Evolutionary conservation across 1,284 basidiomycete genomes (phyloP), one percentile per base, ranked within the genome.

Genomic region (Sanghuangporus baumii): DNA sequence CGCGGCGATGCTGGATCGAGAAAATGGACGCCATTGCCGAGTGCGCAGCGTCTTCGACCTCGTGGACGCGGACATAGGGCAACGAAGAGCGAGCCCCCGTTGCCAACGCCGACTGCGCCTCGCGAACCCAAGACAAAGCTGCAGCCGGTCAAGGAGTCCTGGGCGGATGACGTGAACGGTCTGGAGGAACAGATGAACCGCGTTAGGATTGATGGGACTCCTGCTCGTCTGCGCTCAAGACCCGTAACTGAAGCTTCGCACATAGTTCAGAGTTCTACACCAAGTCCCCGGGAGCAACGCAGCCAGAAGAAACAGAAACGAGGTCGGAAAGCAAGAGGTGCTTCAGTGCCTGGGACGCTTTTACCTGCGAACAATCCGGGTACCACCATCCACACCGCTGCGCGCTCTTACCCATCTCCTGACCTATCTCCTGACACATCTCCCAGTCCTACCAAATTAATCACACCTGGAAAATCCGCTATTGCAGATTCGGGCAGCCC

Each of bases 361-460:
- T 16, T 16, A 20, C 26, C 43, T 16, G n/a, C 47, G 20, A 59
- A 59, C 31, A 9, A 7, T 23, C n/a, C 31, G 20, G 18, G 14
- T 1, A 31, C 40, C 14, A 43, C 5, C 26, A 31, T 31, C 26
- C 26, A 46, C 16, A 11, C 47, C 38, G 52, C 60, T 31, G 56
- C 59, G 57, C 65, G 20, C 66, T 61, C 54, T 69, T 69, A 36
- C 69, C 71, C n/a, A 66, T 65, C 55, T 37, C 69, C 51, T 71
- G 71, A 36, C 69, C 71, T 16, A 66, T 65, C 55, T 37, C 69
- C 51, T 71, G 71, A 64, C 71, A 20, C 57, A 16, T 40, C 51
- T 40, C 57, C 61, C 56, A 59, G 18, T 20, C 52, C 61, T 46
- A 40, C 66, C 38, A 14, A 59, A 41, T 40, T 37, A 34, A 16